A percentile compares a stretch with the other conserved stretches of the same genome.
Conservation (phyloP, 768 basidiomycete species). For the Hydnomerulius pinastri region DNA sequence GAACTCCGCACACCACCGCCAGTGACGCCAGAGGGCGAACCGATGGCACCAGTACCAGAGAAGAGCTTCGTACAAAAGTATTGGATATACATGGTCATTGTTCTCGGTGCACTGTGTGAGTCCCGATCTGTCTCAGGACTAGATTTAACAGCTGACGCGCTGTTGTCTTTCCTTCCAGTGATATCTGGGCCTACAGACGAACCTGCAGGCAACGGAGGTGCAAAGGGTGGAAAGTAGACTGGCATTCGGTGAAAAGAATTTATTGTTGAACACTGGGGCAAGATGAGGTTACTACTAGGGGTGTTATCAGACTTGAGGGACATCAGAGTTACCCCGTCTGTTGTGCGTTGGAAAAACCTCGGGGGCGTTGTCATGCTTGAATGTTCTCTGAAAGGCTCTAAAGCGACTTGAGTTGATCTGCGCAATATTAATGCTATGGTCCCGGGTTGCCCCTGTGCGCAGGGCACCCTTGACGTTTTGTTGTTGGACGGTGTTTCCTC, state of each 20-base stretch:
- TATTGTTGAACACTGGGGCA: background rate
- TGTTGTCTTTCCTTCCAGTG: slow-evolving; percentile 15
- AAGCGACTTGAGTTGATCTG: too few species aligned
- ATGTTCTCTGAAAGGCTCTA: too few species aligned
- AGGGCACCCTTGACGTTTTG: too few species aligned
- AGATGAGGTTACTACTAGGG: background rate
- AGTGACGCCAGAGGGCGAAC: slow-evolving; percentile 64
- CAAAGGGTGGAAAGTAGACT: slow-evolving; percentile 27
- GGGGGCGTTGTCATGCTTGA: background rate
- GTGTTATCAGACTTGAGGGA: background rate
- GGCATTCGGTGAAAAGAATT: background rate
- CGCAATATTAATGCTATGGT: background rate
- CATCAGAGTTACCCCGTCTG: too few species aligned
- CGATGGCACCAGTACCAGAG: slow-evolving; percentile 60
- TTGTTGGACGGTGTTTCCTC: too few species aligned
- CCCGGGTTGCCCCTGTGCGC: background rate
- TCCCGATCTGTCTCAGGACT: slow-evolving; percentile 10
- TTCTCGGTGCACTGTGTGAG: slow-evolving; percentile 61
- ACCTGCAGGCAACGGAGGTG: slow-evolving; percentile 18
- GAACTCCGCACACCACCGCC: slow-evolving; percentile 68
- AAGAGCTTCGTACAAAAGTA: slow-evolving; percentile 87
- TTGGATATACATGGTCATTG: slow-evolving; percentile 78
- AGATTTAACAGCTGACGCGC: background rate
- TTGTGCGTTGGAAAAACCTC: background rate
- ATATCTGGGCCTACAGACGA: slow-evolving; percentile 34